Conservation (phyloP, 371 early-diverging fungal species). For the Vairimorpha apis region DNA sequence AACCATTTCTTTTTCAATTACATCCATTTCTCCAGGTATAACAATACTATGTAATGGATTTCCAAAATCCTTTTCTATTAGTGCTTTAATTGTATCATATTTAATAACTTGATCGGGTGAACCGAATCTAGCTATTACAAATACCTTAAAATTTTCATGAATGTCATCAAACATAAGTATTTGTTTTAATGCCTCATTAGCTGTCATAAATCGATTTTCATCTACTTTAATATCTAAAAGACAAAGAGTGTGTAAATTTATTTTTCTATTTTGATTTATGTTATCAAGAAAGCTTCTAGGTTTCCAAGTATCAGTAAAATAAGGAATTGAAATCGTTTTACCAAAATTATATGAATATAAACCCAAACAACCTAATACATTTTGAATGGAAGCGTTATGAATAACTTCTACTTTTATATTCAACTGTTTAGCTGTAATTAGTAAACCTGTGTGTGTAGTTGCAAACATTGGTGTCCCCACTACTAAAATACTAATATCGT, state of each 20-base stretch:
- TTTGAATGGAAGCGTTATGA: conserved; percentile 97
- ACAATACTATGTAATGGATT: conserved; percentile 90
- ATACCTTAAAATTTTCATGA: conserved; percentile 71
- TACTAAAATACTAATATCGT: conserved; percentile 87
- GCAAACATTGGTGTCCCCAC: conserved; percentile 94
- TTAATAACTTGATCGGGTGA: conserved; percentile 71
- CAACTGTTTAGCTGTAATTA: conserved; percentile 80
- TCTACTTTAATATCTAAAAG: conserved; percentile 94
- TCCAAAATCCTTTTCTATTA: conserved; percentile 72
- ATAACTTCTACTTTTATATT: conserved; percentile 74
- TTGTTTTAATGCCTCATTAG: conserved; percentile 81
- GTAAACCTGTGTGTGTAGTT: conserved; percentile 94
- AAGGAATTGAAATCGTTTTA: conserved; percentile 92
- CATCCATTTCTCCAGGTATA: conserved; percentile 76
- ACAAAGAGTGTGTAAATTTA: conserved; percentile 88
- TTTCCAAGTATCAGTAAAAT: conserved; percentile 85
- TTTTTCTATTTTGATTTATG: conserved; percentile 73
- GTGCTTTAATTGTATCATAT: conserved; percentile 76
- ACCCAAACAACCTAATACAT: conserved; percentile 91
- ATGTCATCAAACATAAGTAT: conserved; percentile 79
- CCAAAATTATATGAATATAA: conserved; percentile 96
- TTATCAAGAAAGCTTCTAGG: conserved; percentile 90
- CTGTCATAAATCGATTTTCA: conserved; percentile 89
- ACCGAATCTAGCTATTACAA: conserved; percentile 86
- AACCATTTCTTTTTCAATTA: conserved; percentile 75